Base-by-base conservation (phyloP, 2,329 filamentous ascomycete genomes). In the Fusarium camptoceras region DNA sequence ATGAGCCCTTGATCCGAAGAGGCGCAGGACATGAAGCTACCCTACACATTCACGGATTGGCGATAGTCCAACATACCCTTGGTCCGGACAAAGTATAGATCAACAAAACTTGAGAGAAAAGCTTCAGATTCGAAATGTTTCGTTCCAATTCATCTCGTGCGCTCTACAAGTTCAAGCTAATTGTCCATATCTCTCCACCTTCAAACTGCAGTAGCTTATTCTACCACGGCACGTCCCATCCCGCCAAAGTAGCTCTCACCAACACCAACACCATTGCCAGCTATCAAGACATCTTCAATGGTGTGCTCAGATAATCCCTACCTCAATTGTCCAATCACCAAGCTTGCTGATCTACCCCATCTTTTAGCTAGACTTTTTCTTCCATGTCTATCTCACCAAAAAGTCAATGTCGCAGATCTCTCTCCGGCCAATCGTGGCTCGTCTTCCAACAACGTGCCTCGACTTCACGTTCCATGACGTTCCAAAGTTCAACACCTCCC, bases 401-500 rank as follows among this genome's bases (percentile, higher is more conserved):
- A 57, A 58, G 58, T 50, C 54, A 68, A 60, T 68, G 54, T 59
- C 62, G 54, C 64, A 61, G 41, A 70, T 67, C 60, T 39, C 47
- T 53, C 34, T 46, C 41, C 24, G 55, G 55, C 73, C 73, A 75
- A 75, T 75, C 41, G 65, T 62, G 41, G 58, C 49, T 48, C 67
- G 57, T 46, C 59, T 56, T 48, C 37, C 49, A 58, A 70, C 73
- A 75, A 75, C 73, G 73, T 75, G 73, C 71, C 66, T 73, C 24
- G n/a, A 59, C 43, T 58, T 69, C 54, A 49, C 55, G 54, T 62
- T 63, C 66, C 64, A 64, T 66, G 49, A 64, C 57, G 57, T 60
- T 55, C 51, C 53, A 64, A 44, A 53, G 18, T 34, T 42, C 49
- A 53, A 49, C 68, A 61, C 55, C 64, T 47, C 47, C 44, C 51